Percentiles rank a stretch among this genome's conserved stretches.
phyloP scores from a whole-genome alignment of 225 moss, liverwort and hornwort genomes.

The Marchantia polymorpha region DNA sequence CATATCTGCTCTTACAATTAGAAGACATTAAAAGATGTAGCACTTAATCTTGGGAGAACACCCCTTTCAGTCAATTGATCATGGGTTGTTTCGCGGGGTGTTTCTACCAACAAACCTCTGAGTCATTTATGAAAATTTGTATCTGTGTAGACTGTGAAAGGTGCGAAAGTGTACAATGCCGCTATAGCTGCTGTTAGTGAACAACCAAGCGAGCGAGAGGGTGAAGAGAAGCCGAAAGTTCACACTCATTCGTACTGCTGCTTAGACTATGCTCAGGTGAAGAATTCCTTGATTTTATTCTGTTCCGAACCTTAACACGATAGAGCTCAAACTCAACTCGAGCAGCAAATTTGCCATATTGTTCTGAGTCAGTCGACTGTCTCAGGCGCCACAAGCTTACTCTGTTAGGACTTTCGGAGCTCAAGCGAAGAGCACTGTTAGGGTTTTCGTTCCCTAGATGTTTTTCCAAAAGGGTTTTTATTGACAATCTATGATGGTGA shows the following conservation, averaged over 20 bases:
- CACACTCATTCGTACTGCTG: constrained; percentile 99
- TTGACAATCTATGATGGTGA: not conserved
- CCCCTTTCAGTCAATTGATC: not conserved
- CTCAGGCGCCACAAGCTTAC: not conserved
- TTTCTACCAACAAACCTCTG: not conserved
- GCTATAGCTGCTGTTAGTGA: constrained; percentile 89
- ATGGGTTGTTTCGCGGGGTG: not conserved
- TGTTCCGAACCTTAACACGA: not conserved
- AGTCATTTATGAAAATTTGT: not conserved
- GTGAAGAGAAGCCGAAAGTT: constrained; percentile 93
- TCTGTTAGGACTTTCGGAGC: no score
- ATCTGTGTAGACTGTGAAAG: constrained; percentile 76
- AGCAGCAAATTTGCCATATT: not conserved
- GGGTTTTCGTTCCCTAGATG: not conserved
- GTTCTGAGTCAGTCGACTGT: not conserved
- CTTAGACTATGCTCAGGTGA: constrained; percentile 94
- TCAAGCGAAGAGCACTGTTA: not conserved
- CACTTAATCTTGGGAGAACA: not conserved
- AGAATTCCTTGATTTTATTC: not conserved
- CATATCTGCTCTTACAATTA: not conserved
- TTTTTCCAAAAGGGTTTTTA: not conserved
- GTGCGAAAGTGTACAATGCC: constrained; percentile 92
- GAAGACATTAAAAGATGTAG: no score
- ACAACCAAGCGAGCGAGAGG: constrained; percentile 60
- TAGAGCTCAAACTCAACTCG: not conserved